These are phyloP conservation scores for Ganoderma multipileum DNA, from an alignment of 1,284 basidiomycete genomes.

Conservation along the genomic window DNA sequence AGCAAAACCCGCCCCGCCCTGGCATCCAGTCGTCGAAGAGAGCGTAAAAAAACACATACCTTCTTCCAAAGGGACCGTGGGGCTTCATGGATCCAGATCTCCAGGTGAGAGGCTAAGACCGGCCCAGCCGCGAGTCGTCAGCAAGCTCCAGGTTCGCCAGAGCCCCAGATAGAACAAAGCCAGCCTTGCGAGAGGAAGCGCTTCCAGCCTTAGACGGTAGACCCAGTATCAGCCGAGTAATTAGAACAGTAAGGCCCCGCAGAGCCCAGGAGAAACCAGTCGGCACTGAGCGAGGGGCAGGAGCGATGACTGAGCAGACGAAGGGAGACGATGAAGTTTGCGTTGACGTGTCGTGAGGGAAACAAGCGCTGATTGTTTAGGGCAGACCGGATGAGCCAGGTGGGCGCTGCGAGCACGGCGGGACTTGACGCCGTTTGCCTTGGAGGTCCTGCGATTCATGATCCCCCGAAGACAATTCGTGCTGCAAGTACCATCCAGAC, in stretches of 20 bases:
- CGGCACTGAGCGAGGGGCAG: too few species aligned
- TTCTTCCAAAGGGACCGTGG: neutral
- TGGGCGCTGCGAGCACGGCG: neutral
- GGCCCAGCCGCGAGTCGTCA: neutral
- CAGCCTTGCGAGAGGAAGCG: too few species aligned
- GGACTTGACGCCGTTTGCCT: neutral
- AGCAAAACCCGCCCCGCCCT: too few species aligned
- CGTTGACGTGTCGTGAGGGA: neutral
- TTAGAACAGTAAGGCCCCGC: neutral
- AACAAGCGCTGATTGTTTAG: neutral
- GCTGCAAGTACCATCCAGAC: too few species aligned
- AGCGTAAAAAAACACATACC: neutral
- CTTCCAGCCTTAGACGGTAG: neutral
- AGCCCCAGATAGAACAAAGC: neutral
- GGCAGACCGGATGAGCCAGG: neutral
- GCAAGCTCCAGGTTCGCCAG: neutral
- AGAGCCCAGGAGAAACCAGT: neutral
- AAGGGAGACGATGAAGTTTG: too few species aligned
- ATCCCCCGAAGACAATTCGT: too few species aligned
- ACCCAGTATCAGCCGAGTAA: neutral
- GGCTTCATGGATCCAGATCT: too few species aligned
- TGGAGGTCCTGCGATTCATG: neutral
- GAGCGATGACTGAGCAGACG: neutral
- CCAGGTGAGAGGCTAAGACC: neutral
- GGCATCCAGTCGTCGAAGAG: too few species aligned